Percentiles rank a stretch among this genome's conserved stretches.
These are phyloP conservation scores for Brassica hybrid DNA, from an alignment of 441 rosid genomes.

Conservation along the genomic window DNA sequence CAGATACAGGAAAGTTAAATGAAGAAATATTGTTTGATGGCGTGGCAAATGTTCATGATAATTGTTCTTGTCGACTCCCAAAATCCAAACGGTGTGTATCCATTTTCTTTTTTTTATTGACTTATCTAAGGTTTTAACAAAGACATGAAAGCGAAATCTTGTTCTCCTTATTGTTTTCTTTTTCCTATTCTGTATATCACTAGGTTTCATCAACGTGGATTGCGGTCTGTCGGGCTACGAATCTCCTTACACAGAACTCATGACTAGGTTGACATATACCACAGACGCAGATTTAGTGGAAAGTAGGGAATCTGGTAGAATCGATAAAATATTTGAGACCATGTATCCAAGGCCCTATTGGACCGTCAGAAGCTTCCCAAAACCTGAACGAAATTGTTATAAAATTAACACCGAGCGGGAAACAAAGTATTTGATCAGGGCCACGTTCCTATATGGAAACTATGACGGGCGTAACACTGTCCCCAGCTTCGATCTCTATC, in stretches of 20 bases:
- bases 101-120: not conserved
- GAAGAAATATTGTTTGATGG: not conserved
- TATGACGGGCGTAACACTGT: not conserved
- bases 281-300: not conserved
- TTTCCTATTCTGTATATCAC: not conserved
- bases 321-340: not conserved
- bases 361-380: not conserved
- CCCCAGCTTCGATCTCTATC: not conserved
- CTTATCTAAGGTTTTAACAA: not conserved
- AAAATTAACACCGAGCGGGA: not conserved
- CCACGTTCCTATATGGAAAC: constrained; percentile 1
- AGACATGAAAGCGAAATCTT: not conserved
- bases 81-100: not conserved
- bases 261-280: not conserved
- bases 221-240: not conserved
- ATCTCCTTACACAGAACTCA: not conserved
- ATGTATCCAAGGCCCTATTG: not conserved
- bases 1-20: not conserved
- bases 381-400: not conserved
- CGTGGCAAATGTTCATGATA: not conserved
- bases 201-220: not conserved
- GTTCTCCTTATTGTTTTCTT: not conserved
- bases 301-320: not conserved
- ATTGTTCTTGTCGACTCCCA: not conserved
- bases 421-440: not conserved